A percentile compares a stretch with the other conserved stretches of the same genome.
Evolutionary conservation across 2,329 filamentous ascomycete species (phyloP).

Genomic region (Chaetomium globosum): DNA sequence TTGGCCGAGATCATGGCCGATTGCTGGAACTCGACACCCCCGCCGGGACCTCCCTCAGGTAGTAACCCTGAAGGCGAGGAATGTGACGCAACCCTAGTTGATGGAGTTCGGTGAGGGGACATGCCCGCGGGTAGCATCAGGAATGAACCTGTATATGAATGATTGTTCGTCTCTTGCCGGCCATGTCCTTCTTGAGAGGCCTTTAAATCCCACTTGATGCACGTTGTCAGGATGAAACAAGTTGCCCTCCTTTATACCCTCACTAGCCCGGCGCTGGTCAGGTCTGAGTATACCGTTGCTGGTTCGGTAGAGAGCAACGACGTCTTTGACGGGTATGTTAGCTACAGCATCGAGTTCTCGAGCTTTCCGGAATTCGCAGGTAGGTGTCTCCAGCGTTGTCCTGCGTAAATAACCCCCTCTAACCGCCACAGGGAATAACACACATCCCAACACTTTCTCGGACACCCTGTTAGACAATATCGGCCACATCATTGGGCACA

Average conservation of each 20-base stretch:
- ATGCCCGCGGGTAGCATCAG: not conserved
- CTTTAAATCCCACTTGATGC: not conserved
- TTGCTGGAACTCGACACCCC: slow-evolving; percentile 5
- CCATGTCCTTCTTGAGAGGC: not conserved
- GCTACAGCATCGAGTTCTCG: slow-evolving; percentile 47
- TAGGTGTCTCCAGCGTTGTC: slow-evolving; percentile 6
- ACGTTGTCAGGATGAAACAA: slow-evolving; percentile 24
- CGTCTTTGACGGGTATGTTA: slow-evolving; percentile 47
- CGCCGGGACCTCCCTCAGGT: not conserved
- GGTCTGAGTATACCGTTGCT: slow-evolving; percentile 30
- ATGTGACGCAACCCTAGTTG: not conserved
- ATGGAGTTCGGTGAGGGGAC: not conserved
- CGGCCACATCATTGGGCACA: slow-evolving; percentile 55
- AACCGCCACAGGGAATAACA: slow-evolving; percentile 54
- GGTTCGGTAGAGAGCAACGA: slow-evolving; percentile 32
- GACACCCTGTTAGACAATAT: slow-evolving; percentile 62
- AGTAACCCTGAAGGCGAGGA: not conserved
- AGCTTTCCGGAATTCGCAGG: slow-evolving; percentile 44
- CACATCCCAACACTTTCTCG: slow-evolving; percentile 61
- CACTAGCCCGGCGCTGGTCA: slow-evolving; percentile 15
- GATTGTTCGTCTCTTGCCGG: not conserved
- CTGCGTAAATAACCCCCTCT: slow-evolving; percentile 58
- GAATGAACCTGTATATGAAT: slow-evolving; percentile 1
- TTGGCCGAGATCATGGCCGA: slow-evolving; percentile 24
- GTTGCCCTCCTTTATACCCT: slow-evolving; percentile 17